Evolutionary conservation across 2,329 filamentous ascomycete genomes (phyloP), one percentile per base, ranked within the genome.

Genomic region (Elsinoe ampelina): DNA sequence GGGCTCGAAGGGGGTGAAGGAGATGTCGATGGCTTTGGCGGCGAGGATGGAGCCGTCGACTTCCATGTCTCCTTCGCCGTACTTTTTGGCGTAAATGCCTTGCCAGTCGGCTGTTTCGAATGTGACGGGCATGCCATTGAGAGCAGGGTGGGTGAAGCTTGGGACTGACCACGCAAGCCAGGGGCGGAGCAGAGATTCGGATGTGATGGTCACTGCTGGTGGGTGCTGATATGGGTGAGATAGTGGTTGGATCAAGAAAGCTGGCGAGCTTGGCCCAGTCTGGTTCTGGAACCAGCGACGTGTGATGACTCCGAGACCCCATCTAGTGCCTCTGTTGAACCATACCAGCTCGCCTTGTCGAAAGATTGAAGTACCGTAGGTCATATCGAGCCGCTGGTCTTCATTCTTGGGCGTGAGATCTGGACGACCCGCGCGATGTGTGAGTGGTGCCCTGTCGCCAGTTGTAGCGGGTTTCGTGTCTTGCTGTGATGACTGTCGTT

Each of bases 81-180:
- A 78, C 8, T 63, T 59, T 47, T 63, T 63, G 7, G 72, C 69
- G 6, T 73, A 72, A 32, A 65, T 65, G 11, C 68, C 72, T 35
- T 72, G 67, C 79, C 80, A 82, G 59, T 80, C 75, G 3, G 78
- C 73, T 52, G 70, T 71, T 15, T 77, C 74, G 62, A 76, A 82
- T 3, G 67, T 69, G 2, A 74, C 63, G 2, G 70, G 63, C 17
- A 72, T 66, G 15, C 70, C 67, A 52, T 74, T 73, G 2, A 82
- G 65, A 8, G 63, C 67, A 12, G 65, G 61, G 57, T 75, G 72
- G 2, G 77, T 80, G 57, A 75, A 77, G n/a, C 62, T 64, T 1
- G 80, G 80, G 11, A 78, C 74, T 52, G 75, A 79, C 79, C 79
- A 82, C 1, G 80, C 78, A 26, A 82, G 71, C 79, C 79, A 82